Conservation (phyloP, 108 stramenopile species). For the Hondaea fermentalgiana region DNA sequence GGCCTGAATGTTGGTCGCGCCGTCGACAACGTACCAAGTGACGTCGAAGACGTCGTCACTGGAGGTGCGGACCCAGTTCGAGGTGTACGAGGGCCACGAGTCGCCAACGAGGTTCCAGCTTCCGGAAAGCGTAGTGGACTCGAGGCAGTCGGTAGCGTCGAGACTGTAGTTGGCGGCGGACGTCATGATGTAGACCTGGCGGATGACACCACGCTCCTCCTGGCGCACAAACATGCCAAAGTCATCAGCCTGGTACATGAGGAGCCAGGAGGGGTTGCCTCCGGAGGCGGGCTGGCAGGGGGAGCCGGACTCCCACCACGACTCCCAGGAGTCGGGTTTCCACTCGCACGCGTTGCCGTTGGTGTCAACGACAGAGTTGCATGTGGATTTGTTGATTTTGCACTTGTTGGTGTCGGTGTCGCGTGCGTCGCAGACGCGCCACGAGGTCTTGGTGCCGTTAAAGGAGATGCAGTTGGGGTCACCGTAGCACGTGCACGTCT, state of each 20-base stretch:
- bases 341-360: background rate
- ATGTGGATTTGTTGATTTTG: background rate
- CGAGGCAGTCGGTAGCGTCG: background rate
- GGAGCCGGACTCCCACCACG: background rate
- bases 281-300: background rate
- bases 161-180: background rate
- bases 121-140: background rate
- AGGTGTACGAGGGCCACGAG: background rate
- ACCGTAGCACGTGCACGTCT: slow-evolving; percentile 11
- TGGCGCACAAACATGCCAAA: background rate
- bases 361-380: background rate
- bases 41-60: background rate
- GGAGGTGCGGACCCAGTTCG: background rate
- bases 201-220: slow-evolving; percentile 17
- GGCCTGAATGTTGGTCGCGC: background rate
- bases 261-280: background rate
- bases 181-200: background rate
- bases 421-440: background rate
- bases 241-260: slow-evolving; percentile 11
- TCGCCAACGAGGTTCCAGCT: background rate
- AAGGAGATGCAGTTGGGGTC: slow-evolving; percentile 15
- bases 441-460: background rate
- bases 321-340: background rate
- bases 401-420: background rate
- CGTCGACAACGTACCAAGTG: background rate